Evolutionary conservation across 768 basidiomycete species (phyloP).

Genomic region (Grammothele lineata): DNA sequence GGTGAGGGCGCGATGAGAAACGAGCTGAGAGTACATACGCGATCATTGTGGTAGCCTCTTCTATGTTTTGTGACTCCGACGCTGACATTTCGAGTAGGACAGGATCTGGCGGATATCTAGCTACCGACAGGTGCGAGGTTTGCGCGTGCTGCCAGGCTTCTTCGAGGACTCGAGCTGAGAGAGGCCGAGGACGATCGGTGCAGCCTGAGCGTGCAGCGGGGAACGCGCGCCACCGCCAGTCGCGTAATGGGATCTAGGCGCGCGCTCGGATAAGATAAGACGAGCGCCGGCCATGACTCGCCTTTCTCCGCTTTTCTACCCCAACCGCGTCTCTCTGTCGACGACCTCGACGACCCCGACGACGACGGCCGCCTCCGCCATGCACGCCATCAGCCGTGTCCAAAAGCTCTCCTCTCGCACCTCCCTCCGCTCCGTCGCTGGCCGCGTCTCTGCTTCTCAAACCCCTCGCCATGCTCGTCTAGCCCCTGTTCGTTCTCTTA

Average conservation of each 20-base stretch:
- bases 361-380: conserved; percentile 10
- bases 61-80: conserved; percentile 43
- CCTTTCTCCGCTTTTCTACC: neutral
- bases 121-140: neutral
- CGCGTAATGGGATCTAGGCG: conserved; percentile 1
- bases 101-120: neutral
- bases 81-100: conserved; percentile 1
- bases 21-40: conserved; percentile 25
- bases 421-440: conserved; percentile 37
- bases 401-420: conserved; percentile 7
- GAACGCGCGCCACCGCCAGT: neutral
- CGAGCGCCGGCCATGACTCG: neutral
- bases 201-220: neutral
- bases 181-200: too few species aligned
- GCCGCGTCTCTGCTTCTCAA: neutral
- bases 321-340: neutral
- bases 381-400: conserved; percentile 29
- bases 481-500: conserved; percentile 7
- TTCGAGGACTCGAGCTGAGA: too few species aligned
- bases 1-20: conserved; percentile 3
- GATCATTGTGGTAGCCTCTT: conserved; percentile 38
- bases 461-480: neutral
- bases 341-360: neutral
- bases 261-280: neutral
- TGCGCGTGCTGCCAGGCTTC: too few species aligned